Evolutionary conservation across 2,329 filamentous ascomycete species (phyloP).

Genomic region (Fusarium algeriense): DNA sequence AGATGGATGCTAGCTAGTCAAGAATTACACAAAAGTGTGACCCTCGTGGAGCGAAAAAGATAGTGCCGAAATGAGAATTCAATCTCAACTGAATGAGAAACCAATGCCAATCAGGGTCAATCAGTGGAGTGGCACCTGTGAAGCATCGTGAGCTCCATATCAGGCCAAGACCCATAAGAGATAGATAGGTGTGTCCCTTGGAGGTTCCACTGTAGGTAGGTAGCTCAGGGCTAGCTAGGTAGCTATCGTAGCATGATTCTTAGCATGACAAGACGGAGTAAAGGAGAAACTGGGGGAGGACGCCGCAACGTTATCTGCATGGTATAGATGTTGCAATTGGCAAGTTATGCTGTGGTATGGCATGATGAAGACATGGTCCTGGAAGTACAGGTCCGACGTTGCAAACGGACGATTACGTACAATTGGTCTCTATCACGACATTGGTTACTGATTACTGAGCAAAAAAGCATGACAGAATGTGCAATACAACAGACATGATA

Average conservation of each 20-base stretch:
- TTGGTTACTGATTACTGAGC: conserved; percentile 31
- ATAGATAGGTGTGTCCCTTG: conserved; percentile 12
- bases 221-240: conserved; percentile 19
- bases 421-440: conserved; percentile 25
- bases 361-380: conserved; percentile 34
- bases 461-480: conserved; percentile 32
- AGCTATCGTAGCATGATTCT: conserved; percentile 36
- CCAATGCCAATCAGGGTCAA: conserved; percentile 16
- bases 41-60: conserved; percentile 14
- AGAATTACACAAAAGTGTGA: conserved; percentile 7
- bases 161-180: conserved; percentile 31
- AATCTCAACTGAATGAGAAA: conserved; percentile 33
- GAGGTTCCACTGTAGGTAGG: conserved; percentile 30
- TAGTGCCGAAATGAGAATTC: conserved; percentile 31
- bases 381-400: conserved; percentile 31
- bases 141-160: conserved; percentile 45
- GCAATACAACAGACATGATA: neutral
- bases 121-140: conserved; percentile 31
- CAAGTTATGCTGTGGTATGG: conserved; percentile 25
- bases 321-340: conserved; percentile 30
- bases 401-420: conserved; percentile 45
- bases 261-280: conserved; percentile 36
- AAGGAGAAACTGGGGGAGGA: conserved; percentile 40
- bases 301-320: conserved; percentile 16
- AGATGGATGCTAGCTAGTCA: conserved; percentile 18